phyloP scores from a whole-genome alignment of 345 rosid species.

The Sisymbrium irio region DNA sequence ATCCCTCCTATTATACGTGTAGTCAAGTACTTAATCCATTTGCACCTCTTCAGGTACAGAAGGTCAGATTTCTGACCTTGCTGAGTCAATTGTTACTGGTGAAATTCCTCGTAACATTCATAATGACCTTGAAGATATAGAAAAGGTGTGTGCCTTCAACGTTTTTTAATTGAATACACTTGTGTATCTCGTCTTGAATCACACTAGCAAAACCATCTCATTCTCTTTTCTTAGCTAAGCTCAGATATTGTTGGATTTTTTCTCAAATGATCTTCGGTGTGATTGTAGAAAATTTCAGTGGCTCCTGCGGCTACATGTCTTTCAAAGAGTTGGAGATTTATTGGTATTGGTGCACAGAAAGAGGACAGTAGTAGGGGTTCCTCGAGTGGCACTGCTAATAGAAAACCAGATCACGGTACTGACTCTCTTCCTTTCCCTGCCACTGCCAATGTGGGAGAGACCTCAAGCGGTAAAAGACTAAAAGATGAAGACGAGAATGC shows the following conservation, averaged over 20 bases:
- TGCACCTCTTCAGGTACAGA: constrained; percentile 56
- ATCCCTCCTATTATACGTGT: not conserved
- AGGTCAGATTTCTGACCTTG: constrained; percentile 64
- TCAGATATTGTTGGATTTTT: not conserved
- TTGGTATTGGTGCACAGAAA: constrained; percentile 22
- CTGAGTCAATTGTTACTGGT: constrained; percentile 68
- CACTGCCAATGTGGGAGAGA: constrained; percentile 36
- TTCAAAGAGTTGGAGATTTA: constrained; percentile 27
- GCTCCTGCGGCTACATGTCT: constrained; percentile 18
- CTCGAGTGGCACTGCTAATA: constrained; percentile 31
- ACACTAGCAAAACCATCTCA: not conserved
- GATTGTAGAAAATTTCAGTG: constrained; percentile 19
- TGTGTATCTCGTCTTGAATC: not conserved
- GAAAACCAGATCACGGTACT: constrained; percentile 40
- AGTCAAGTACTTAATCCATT: not conserved
- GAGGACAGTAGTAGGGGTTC: constrained; percentile 23
- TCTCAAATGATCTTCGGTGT: not conserved
- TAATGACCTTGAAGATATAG: constrained; percentile 19
- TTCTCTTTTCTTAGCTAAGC: not conserved
- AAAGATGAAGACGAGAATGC: constrained; percentile 52
- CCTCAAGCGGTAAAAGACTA: constrained; percentile 59
- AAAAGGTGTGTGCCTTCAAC: constrained; percentile 22
- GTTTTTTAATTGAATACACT: not conserved
- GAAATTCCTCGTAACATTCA: constrained; percentile 34
- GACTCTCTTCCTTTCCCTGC: constrained; percentile 32